Evolutionary conservation across 2,329 filamentous ascomycete species (phyloP).

Genomic region (Monosporascus sp.): DNA sequence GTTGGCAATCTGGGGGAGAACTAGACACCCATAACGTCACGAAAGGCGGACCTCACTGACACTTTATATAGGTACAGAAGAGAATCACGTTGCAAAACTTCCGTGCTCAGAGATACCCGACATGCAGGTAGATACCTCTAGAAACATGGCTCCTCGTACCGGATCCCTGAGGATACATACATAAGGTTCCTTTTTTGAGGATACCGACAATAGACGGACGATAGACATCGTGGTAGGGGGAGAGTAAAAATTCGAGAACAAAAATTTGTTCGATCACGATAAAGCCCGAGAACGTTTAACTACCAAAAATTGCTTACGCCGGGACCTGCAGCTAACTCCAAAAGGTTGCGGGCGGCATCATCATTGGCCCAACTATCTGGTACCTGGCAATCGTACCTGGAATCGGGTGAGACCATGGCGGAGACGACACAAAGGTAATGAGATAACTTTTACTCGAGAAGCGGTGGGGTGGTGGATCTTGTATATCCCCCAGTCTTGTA

Average conservation of each 20-base stretch:
- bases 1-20: not conserved
- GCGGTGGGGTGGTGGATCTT: too few relatives aligned
- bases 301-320: not conserved
- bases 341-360: constrained; percentile 17
- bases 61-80: not conserved
- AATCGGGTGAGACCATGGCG: not conserved
- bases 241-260: not conserved
- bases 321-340: constrained; percentile 17
- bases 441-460: too few relatives aligned
- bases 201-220: not conserved
- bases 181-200: not conserved
- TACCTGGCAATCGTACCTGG: constrained; percentile 22
- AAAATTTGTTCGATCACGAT: not conserved
- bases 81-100: not conserved
- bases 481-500: too few relatives aligned
- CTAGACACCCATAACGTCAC: too few relatives aligned
- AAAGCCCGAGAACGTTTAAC: not conserved
- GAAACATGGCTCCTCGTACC: not conserved
- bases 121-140: not conserved
- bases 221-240: too few relatives aligned
- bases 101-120: not conserved
- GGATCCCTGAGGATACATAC: not conserved
- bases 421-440: too few relatives aligned
- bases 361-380: constrained; percentile 22
- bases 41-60: not conserved